Evolutionary conservation across 116 monocot species (phyloP), one percentile per base, ranked within the genome.

Genomic region (Zostera marina): DNA sequence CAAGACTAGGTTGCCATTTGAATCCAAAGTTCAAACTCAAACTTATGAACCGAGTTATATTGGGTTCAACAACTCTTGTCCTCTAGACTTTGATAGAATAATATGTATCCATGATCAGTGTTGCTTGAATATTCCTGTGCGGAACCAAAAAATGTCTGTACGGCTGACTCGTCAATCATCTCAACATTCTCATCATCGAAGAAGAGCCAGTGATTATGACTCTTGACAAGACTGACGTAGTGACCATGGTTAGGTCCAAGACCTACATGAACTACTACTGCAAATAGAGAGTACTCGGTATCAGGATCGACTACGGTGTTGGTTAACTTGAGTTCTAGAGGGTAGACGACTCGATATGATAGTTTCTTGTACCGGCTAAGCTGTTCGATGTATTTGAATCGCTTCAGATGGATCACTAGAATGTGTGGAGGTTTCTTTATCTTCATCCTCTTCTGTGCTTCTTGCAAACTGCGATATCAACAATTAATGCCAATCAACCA

Each of bases 141-240:
- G 2, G 81, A 81, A 8, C 90, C 90, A 63, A 91, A 91, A 68
- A 81, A 91, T 0, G 32, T 32, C 32, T 32, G 32, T 32, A 32
- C 32, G 5, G 56, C 70, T 13, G 84, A 73, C 60, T 85, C 90
- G 47, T 91, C 90, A 13, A 81, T 85, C 81, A 81, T 91, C 59
- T 91, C 90, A 23, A 85, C 90, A 58, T 85, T 91, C 60, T 91
- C 90, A 47, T 91, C 90, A 45, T 91, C 90, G 55, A 91, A 91
- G 63, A 73, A 81, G 20, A 91, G 59, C 90, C 90, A 91, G 38
- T 85, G 90, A 46, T 72, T 73, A 40, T 91, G 90, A 47, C 90
- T 91, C 58, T 91, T 91, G 20, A 91, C 85, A 4, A 85, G 74
- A 60, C 90, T 79, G 47, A 91, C 70, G 51, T 91, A 91, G 69